Conservation (phyloP, 257 asterid genomes). For the Prunella vulgaris region DNA sequence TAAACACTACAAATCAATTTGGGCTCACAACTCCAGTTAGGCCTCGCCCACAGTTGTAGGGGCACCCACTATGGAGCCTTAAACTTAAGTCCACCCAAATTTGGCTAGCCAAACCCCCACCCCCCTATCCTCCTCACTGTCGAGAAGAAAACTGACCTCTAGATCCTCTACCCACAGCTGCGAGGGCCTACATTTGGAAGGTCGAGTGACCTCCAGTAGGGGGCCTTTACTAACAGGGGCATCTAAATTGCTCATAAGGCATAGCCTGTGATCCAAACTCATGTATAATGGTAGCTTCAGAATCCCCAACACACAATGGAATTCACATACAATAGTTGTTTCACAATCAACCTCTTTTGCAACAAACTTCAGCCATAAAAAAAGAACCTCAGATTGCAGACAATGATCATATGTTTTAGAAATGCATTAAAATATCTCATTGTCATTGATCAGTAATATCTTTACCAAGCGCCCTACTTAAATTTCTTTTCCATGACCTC, state of each 20-base stretch:
- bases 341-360: not conserved
- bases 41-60: not conserved
- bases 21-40: not conserved
- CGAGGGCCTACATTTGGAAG: not conserved
- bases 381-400: not conserved
- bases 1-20: not conserved
- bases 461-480: not conserved
- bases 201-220: not conserved
- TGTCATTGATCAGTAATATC: not conserved
- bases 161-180: not conserved
- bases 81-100: not conserved
- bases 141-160: too few relatives aligned
- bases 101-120: not conserved
- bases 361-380: not conserved
- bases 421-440: not conserved
- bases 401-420: not conserved
- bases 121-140: not conserved
- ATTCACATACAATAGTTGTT: not conserved
- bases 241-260: not conserved
- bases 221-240: not conserved
- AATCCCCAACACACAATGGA: not conserved
- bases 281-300: not conserved
- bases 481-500: too few relatives aligned
- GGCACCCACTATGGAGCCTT: not conserved
- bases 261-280: too few relatives aligned